Percentiles rank a stretch among this genome's conserved stretches.
These are phyloP conservation scores for Neofusicoccum cordaticola DNA, from an alignment of 2,329 filamentous ascomycete species.

Conservation along the genomic window DNA sequence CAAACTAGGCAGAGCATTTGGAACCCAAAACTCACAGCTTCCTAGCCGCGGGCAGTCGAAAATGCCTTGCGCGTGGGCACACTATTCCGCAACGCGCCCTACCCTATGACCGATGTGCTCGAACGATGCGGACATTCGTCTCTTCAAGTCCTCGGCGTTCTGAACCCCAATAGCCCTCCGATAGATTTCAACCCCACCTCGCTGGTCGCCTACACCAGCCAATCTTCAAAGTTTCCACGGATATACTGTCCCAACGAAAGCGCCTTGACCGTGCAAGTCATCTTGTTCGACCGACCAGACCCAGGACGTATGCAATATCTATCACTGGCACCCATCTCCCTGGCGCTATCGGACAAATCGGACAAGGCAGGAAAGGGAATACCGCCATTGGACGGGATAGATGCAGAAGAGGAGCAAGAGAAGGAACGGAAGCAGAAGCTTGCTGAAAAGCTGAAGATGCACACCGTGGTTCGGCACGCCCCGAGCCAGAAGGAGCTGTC, in stretches of 20 bases:
- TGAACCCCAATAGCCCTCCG: conserved; percentile 60
- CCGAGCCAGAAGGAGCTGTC: conserved; percentile 80
- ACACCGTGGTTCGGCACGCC: conserved; percentile 75
- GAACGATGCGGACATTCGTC: conserved; percentile 78
- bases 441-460: conserved; percentile 81
- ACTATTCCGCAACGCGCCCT: conserved; percentile 76
- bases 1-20: conserved; percentile 9
- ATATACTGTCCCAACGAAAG: conserved; percentile 66
- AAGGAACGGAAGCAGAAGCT: conserved; percentile 64
- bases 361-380: conserved; percentile 39
- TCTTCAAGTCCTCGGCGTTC: conserved; percentile 81
- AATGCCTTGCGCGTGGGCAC: conserved; percentile 80
- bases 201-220: conserved; percentile 58
- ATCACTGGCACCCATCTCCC: conserved; percentile 81
- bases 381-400: conserved; percentile 54
- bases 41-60: conserved; percentile 74
- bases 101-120: conserved; percentile 77
- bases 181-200: conserved; percentile 59
- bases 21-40: conserved; percentile 6
- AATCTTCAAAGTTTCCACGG: conserved; percentile 58
- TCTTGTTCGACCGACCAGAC: conserved; percentile 82
- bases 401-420: conserved; percentile 68
- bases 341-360: conserved; percentile 69
- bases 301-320: conserved; percentile 94
- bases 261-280: conserved; percentile 75